Conservation (phyloP, 495 filamentous ascomycete species). For the Xylaria grammica region DNA sequence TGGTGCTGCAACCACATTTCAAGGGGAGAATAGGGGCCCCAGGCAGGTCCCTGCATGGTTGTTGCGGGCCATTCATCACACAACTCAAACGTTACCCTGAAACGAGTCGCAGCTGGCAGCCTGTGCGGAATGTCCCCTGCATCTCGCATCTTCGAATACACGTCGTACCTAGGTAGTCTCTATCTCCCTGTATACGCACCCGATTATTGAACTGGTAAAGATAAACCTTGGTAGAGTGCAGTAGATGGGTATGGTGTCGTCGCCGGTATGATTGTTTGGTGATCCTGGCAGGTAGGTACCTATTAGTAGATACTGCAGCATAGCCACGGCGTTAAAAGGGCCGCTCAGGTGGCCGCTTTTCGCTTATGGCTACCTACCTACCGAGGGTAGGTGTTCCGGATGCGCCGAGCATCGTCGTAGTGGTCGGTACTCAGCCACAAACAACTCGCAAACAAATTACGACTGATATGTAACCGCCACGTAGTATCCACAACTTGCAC, state of each 20-base stretch:
- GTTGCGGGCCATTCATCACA: neutral
- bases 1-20: too few species aligned
- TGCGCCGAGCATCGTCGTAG: too few species aligned
- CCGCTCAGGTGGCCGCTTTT: too few species aligned
- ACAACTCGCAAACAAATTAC: constrained; percentile 4
- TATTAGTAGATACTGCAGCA: too few species aligned
- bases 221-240: too few species aligned
- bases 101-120: neutral
- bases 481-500: neutral
- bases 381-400: neutral
- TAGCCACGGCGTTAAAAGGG: too few species aligned
- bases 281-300: too few species aligned
- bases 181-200: too few species aligned
- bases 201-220: too few species aligned
- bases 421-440: constrained; percentile 5
- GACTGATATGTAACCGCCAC: neutral
- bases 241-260: too few species aligned
- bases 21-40: constrained; percentile 11
- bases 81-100: constrained; percentile 16
- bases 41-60: neutral
- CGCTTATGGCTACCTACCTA: neutral
- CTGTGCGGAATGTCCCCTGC: constrained; percentile 2
- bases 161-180: too few species aligned
- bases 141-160: constrained; percentile 4
- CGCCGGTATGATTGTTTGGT: too few species aligned